A percentile compares a stretch with the other conserved stretches of the same genome.
phyloP scores from a whole-genome alignment of 2,329 filamentous ascomycete species.

The Cladosporium velox region DNA sequence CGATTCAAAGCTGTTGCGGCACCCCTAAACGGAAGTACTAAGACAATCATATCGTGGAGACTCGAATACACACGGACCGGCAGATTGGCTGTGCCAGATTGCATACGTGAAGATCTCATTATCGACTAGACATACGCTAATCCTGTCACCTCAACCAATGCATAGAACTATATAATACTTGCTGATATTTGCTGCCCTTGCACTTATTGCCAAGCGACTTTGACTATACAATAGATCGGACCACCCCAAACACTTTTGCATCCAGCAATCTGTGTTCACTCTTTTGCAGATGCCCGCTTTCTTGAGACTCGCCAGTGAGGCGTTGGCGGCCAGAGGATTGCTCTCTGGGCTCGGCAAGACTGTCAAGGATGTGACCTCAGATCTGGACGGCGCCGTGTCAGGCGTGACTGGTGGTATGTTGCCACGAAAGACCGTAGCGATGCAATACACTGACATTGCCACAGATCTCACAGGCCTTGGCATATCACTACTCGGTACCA shows the following conservation, averaged over 20 bases:
- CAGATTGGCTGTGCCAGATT: background rate
- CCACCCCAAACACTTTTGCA: background rate
- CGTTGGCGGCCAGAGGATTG: constrained; percentile 1
- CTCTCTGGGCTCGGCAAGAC: constrained; percentile 11
- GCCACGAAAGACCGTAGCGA: background rate
- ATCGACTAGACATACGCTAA: background rate
- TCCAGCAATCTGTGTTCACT: background rate
- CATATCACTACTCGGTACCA: constrained; percentile 26
- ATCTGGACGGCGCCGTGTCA: background rate
- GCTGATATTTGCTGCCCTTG: background rate
- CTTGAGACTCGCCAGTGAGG: constrained; percentile 4
- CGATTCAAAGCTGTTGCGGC: background rate
- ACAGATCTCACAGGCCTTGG: background rate
- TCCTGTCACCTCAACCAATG: background rate
- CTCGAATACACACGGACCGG: background rate
- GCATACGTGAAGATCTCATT: background rate
- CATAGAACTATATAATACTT: background rate
- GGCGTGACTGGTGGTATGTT: background rate
- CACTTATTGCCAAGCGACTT: background rate
- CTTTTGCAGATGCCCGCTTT: constrained; percentile 3
- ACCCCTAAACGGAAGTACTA: background rate
- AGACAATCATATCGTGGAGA: background rate
- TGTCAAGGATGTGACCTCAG: constrained; percentile 14
- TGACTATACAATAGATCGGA: background rate
- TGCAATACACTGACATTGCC: background rate